phyloP scores from a whole-genome alignment of 2,329 filamentous ascomycete species.

The Daldinia eschscholtzii region DNA sequence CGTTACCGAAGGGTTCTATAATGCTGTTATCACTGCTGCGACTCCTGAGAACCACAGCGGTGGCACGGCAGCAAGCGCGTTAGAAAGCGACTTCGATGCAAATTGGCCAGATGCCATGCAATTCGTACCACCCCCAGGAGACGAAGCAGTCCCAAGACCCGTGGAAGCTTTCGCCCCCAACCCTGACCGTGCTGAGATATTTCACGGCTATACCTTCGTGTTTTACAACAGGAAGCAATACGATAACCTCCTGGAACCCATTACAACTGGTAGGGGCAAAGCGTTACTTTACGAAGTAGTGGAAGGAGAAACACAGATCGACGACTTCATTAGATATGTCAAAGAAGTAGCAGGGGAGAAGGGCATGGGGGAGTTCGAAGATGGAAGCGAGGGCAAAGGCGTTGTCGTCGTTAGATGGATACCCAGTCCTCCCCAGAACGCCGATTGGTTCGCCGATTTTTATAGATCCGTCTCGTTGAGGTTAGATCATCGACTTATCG shows the following conservation, averaged over 20 bases:
- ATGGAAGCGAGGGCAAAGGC: conserved; percentile 74
- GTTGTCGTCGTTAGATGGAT: conserved; percentile 83
- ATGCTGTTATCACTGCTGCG: conserved; percentile 75
- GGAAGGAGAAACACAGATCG: conserved; percentile 72
- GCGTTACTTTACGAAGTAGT: conserved; percentile 75
- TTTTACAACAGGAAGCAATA: conserved; percentile 84
- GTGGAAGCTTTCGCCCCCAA: conserved; percentile 80
- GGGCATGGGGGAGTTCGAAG: conserved; percentile 72
- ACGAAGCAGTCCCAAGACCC: conserved; percentile 78
- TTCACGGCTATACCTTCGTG: conserved; percentile 89
- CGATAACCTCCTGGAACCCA: conserved; percentile 78
- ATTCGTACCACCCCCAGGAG: conserved; percentile 79
- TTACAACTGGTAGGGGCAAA: conserved; percentile 86
- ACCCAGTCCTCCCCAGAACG: conserved; percentile 65
- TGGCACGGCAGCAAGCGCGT: conserved; percentile 62
- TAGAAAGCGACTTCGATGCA: conserved; percentile 84
- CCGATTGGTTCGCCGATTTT: conserved; percentile 78
- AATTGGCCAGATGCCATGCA: conserved; percentile 82
- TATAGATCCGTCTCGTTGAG: conserved; percentile 76
- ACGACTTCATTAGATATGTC: conserved; percentile 84
- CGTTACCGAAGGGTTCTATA: conserved; percentile 79
- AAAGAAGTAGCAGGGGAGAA: conserved; percentile 81
- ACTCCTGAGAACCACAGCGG: conserved; percentile 62
- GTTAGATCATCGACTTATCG: conserved; percentile 84
- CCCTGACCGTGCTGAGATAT: conserved; percentile 74